Evolutionary conservation across 192 early-diverging fungal species (phyloP).

Genomic region (Coemansia javaensis): DNA sequence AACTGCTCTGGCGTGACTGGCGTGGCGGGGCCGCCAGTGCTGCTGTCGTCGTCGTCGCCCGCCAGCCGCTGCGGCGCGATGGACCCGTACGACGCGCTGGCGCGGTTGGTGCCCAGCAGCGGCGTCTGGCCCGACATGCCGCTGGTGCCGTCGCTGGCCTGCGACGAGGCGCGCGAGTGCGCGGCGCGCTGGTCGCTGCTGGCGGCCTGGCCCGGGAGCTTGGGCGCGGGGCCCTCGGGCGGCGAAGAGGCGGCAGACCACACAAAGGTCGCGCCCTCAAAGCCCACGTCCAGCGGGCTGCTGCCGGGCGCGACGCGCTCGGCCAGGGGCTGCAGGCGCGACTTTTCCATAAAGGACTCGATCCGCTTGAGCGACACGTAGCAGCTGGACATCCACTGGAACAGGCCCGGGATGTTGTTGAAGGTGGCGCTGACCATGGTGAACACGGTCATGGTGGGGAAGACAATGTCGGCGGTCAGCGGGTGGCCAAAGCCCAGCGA

Average conservation of each 20-base stretch:
- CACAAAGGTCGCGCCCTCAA: constrained; percentile 42
- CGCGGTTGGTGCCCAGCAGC: constrained; percentile 4
- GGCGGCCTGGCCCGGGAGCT: neutral
- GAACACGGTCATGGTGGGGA: constrained; percentile 70
- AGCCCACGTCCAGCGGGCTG: constrained; percentile 17
- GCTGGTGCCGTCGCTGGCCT: no score
- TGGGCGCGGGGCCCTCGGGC: neutral
- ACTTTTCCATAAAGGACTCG: constrained; percentile 68
- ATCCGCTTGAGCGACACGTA: constrained; percentile 68
- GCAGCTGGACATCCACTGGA: constrained; percentile 56
- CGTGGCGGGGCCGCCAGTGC: neutral
- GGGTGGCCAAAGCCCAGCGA: constrained; percentile 52
- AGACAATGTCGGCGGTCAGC: constrained; percentile 62
- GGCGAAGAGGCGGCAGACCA: constrained; percentile 10
- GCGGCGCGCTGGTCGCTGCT: neutral
- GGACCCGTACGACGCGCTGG: neutral
- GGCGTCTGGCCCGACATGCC: constrained; percentile 12
- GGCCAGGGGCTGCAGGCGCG: constrained; percentile 57
- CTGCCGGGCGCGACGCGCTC: constrained; percentile 21
- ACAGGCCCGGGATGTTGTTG: constrained; percentile 57
- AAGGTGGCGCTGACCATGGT: constrained; percentile 64
- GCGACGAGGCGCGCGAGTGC: constrained; percentile 1
- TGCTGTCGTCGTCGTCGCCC: neutral
- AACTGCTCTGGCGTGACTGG: constrained; percentile 34
- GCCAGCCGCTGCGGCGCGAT: neutral